phyloP scores from a whole-genome alignment of 2,329 filamentous ascomycete genomes.

The Scedosporium dehoogii region DNA sequence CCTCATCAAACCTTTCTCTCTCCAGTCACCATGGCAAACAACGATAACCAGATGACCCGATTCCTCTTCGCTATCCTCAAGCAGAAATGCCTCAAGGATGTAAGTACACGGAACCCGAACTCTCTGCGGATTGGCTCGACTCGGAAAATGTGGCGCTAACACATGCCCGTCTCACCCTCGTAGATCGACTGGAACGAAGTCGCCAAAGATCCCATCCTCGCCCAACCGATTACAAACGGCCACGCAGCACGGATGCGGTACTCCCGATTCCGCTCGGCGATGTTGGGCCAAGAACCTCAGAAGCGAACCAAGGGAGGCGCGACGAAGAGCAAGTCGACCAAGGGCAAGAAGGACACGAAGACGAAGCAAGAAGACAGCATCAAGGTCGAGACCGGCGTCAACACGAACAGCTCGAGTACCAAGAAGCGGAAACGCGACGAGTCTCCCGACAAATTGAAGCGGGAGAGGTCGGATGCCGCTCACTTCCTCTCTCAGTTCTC shows the following conservation, averaged over 20 bases:
- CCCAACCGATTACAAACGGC: conserved; percentile 46
- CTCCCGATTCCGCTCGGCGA: conserved; percentile 38
- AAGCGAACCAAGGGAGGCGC: conserved; percentile 30
- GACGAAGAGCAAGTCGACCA: conserved; percentile 33
- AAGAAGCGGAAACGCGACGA: not conserved
- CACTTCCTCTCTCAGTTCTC: conserved; percentile 23
- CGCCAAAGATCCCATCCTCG: conserved; percentile 41
- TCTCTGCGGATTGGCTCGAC: not conserved
- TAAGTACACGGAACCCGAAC: conserved; percentile 24
- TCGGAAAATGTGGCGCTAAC: conserved; percentile 10
- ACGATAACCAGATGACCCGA: conserved; percentile 46
- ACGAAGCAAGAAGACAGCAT: conserved; percentile 24
- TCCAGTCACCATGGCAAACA: conserved; percentile 37
- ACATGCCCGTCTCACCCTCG: not conserved
- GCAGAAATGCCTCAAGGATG: conserved; percentile 51
- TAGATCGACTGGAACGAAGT: conserved; percentile 53
- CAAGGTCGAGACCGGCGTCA: conserved; percentile 28
- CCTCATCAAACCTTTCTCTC: not conserved
- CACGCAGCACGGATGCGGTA: conserved; percentile 53
- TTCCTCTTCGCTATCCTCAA: conserved; percentile 50
- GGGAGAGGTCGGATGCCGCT: conserved; percentile 22
- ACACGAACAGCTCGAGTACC: conserved; percentile 16
- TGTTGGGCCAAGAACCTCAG: conserved; percentile 37
- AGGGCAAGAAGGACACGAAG: conserved; percentile 27
- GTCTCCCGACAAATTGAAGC: conserved; percentile 20